Evolutionary conservation across 768 basidiomycete genomes (phyloP), one percentile per base, ranked within the genome.

Genomic region (Mycena kentingensis): DNA sequence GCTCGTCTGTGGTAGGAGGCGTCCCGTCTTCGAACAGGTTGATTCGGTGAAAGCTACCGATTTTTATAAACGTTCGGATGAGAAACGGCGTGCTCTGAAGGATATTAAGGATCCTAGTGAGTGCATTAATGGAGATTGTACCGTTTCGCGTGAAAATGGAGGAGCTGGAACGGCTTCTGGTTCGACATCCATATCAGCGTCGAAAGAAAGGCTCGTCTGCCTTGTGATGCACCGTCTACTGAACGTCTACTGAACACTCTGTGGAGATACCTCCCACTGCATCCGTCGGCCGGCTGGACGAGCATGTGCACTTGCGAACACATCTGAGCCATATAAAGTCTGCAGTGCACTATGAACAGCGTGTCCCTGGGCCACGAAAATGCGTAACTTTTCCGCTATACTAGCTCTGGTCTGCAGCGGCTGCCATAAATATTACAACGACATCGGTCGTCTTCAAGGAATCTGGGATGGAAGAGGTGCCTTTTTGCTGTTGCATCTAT

Each of bases 1-100:
- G 85, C 63, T 93, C 90, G 55, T 93, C 90, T 5, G 84, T 83
- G 2, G 84, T 84, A 6, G 90, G 90, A 3, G 88, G 74, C 2
- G 80, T 78, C 0, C 87, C 84, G 52, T 92, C 88, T 62, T 93
- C 88, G 59, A 93, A 93, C 49, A 88, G 75, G 3, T 75, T 69
- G 21, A 90, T 70, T 35, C 87, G 78, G 66, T 92, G 90, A 65
- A 90, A 90, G 31, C 81, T 73, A 18, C 88, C 88, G 32, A 89
- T 81, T 79, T 90, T 92, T 51, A 92, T 78, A 66, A 93, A 93
- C 13, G 89, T 76, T 44, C 90, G 81, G 29, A 93, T 83, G 48
- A 93, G 81, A 68, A 93, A 93, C 5, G 90, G 85, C 89, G 90
- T 91, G 57, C 37, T 13, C 11, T 2, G 11, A 34, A 21, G 24